Conservation (phyloP, 768 basidiomycete species). For the Suillus bovinus region DNA sequence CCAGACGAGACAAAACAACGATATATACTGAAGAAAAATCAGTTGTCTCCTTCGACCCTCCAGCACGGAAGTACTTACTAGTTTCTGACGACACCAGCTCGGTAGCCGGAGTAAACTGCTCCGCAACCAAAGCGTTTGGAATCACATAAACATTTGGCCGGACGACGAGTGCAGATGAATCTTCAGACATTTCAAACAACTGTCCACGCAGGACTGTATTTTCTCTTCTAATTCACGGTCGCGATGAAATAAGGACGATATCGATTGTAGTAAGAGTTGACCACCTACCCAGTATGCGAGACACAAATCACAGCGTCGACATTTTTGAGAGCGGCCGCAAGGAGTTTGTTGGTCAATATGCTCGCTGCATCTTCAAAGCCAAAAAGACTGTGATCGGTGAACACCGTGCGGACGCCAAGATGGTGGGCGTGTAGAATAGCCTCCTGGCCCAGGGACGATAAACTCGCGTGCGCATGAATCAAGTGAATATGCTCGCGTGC, state of each 20-base stretch:
- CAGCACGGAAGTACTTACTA: slow-evolving; percentile 43
- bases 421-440: slow-evolving; percentile 87
- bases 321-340: slow-evolving; percentile 83
- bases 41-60: background rate
- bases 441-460: slow-evolving; percentile 91
- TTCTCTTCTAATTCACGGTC: slow-evolving; percentile 67
- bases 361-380: slow-evolving; percentile 97
- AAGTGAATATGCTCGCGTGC: slow-evolving; percentile 84
- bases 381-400: slow-evolving; percentile 96
- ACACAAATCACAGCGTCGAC: slow-evolving; percentile 96
- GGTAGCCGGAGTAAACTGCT: slow-evolving; percentile 75
- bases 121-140: slow-evolving; percentile 87
- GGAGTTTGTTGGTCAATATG: slow-evolving; percentile 94
- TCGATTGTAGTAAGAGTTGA: background rate
- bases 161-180: slow-evolving; percentile 46
- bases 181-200: slow-evolving; percentile 56
- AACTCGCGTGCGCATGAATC: slow-evolving; percentile 89
- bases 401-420: slow-evolving; percentile 86
- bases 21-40: slow-evolving; percentile 68
- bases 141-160: slow-evolving; percentile 82
- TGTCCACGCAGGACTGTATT: slow-evolving; percentile 91
- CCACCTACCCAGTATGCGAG: slow-evolving; percentile 86
- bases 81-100: slow-evolving; percentile 45
- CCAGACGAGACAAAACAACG: slow-evolving; percentile 85
- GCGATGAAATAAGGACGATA: slow-evolving; percentile 4